Percentiles rank a stretch among this genome's conserved stretches.
Evolutionary conservation across 305 asterid species (phyloP).

Genomic region (Fraxinus paxiana): DNA sequence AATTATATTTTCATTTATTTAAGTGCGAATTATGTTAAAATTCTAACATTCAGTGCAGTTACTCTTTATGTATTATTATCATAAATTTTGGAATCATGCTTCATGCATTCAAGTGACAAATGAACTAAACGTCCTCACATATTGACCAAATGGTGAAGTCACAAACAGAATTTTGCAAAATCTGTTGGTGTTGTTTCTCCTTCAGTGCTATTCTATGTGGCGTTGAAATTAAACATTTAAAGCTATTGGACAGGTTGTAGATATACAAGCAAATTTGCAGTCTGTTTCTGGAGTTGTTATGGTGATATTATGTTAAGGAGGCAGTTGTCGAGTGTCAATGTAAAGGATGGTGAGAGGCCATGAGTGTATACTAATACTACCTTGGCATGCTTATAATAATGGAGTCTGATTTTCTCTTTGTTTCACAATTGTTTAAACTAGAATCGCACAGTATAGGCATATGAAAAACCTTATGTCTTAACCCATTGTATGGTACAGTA

Average conservation of each 20-base stretch:
- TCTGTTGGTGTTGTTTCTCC: neutral
- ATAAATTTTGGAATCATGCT: neutral
- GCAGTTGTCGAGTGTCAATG: neutral
- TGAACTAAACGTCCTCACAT: neutral
- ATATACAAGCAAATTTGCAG: neutral
- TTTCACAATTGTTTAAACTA: neutral
- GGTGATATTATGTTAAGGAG: neutral
- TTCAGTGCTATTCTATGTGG: neutral
- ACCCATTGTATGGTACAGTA: too few species aligned
- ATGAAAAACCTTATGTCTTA: too few species aligned
- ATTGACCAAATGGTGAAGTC: neutral
- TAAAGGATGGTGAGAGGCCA: neutral
- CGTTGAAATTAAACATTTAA: neutral
- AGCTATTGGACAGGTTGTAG: neutral
- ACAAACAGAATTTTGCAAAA: neutral
- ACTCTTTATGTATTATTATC: neutral
- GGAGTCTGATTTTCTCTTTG: neutral
- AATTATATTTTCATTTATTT: neutral
- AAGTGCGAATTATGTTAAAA: neutral
- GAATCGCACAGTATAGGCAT: neutral
- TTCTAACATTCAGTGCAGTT: neutral
- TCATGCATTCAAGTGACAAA: neutral
- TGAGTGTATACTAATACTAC: neutral
- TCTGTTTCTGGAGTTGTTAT: neutral
- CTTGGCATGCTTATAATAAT: neutral